A percentile compares a stretch with the other conserved stretches of the same genome.
phyloP scores from a whole-genome alignment of 371 early-diverging fungal species.

The Mortierella sp. region DNA sequence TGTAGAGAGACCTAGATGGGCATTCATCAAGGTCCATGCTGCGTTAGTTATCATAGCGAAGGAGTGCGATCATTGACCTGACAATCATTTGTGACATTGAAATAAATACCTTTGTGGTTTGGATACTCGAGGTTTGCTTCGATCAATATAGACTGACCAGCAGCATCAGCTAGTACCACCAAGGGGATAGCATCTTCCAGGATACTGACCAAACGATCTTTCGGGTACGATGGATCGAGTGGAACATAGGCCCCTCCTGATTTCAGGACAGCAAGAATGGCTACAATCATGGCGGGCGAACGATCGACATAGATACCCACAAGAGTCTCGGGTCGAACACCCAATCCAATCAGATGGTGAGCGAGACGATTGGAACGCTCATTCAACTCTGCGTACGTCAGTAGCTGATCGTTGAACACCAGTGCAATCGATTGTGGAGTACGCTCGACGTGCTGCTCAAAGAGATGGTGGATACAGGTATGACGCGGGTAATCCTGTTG shows the following conservation, averaged over 20 bases:
- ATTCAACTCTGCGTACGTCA: slow-evolving; percentile 18
- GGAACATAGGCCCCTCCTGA: slow-evolving; percentile 21
- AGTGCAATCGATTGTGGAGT: slow-evolving; percentile 14
- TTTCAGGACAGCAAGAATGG: slow-evolving; percentile 12
- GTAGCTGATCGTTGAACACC: slow-evolving; percentile 5
- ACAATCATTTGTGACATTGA: no score
- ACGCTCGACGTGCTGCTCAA: slow-evolving; percentile 7
- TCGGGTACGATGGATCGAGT: slow-evolving; percentile 3
- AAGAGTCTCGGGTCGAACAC: slow-evolving; percentile 4
- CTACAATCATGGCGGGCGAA: slow-evolving; percentile 7
- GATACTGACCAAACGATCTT: neutral
- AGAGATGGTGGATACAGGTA: slow-evolving; percentile 8
- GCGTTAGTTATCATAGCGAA: no score
- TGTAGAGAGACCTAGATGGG: no score
- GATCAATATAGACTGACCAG: neutral
- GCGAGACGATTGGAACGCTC: slow-evolving; percentile 7
- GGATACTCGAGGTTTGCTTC: neutral
- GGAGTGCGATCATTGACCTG: no score
- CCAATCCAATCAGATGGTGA: slow-evolving; percentile 4
- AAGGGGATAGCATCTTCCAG: neutral
- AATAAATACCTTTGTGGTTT: neutral
- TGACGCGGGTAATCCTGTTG: neutral
- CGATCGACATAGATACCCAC: slow-evolving; percentile 13
- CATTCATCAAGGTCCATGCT: no score
- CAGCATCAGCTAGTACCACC: neutral